phyloP scores from a whole-genome alignment of 2,329 filamentous ascomycete genomes.

The Aulographum hederae region DNA sequence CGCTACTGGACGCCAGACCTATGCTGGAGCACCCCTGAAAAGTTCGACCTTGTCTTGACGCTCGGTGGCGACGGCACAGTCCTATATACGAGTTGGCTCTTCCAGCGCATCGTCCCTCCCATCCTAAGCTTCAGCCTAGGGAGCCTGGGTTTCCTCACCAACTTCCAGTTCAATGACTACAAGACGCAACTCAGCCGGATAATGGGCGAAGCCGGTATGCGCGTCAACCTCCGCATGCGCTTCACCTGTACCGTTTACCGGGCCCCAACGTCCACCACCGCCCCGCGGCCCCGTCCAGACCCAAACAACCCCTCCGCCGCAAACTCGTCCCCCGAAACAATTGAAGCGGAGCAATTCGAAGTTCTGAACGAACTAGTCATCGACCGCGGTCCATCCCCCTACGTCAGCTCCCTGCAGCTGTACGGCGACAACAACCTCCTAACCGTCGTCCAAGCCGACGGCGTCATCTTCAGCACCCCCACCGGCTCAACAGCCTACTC shows the following conservation, averaged over 20 bases:
- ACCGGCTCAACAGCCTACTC: slow-evolving; percentile 87
- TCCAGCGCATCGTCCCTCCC: slow-evolving; percentile 72
- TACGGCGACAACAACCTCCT: slow-evolving; percentile 91
- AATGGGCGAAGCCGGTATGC: slow-evolving; percentile 92
- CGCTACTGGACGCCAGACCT: slow-evolving; percentile 93
- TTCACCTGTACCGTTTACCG: slow-evolving; percentile 97
- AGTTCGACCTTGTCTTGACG: slow-evolving; percentile 84
- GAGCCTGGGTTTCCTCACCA: slow-evolving; percentile 75
- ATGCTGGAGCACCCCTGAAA: slow-evolving; percentile 84
- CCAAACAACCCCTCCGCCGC: slow-evolving; percentile 11
- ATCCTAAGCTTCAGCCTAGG: slow-evolving; percentile 72
- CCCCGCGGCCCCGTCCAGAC: slow-evolving; percentile 11
- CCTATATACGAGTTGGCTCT: slow-evolving; percentile 80
- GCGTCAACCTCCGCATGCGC: slow-evolving; percentile 93
- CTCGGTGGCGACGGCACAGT: slow-evolving; percentile 78
- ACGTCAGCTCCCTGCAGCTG: slow-evolving; percentile 90
- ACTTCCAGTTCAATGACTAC: slow-evolving; percentile 75
- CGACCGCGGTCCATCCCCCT: slow-evolving; percentile 87
- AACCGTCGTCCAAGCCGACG: slow-evolving; percentile 90
- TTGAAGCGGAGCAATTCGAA: slow-evolving; percentile 91
- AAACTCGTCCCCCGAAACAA: slow-evolving; percentile 26
- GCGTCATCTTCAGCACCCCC: slow-evolving; percentile 93
- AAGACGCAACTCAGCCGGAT: slow-evolving; percentile 71
- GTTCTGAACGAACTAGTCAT: slow-evolving; percentile 92
- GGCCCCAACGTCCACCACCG: slow-evolving; percentile 24